Evolutionary conservation across 208 protist genomes (phyloP), one percentile per base, ranked within the genome.

Genomic region (Leishmania gerbilli): DNA sequence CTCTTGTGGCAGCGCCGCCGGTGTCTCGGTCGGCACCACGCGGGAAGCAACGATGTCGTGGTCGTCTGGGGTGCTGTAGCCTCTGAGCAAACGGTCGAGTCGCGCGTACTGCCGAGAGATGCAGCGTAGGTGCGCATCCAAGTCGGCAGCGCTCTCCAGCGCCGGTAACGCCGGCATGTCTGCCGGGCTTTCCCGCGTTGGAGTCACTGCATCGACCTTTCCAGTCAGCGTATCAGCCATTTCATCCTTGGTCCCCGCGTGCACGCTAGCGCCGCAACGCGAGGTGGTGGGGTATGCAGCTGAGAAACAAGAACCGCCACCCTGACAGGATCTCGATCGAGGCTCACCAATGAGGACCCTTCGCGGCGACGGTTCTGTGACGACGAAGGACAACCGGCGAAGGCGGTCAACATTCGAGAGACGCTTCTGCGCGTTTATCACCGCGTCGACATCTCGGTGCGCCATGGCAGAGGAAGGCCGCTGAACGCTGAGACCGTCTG

Each of bases 91-190:
- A n/a, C 56, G 64, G 11, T 56, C 24, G 21, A 79, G 76, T 19
- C 34, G 76, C 2, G 76, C 76, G 42, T 79, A 79, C 2, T 60
- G 76, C 51, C 31, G 60, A 6, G 75, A 37, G 60, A 79, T 79
- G 60, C 6, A 40, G 58, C 7, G 34, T 51, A 15, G 13, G 51
- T 27, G 34, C 8, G 45, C 72, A 42, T 62, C n/a, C 5, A 8
- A 40, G 27, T 17, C 31, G 1, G n/a, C 13, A 11, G 53, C 13
- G 17, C 19, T 11, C 5, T 31, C 27, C 17, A 62, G n/a, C 19
- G 2, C 34, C 31, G 71, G 51, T 27, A 76, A 60, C 17, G 71
- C 27, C 31, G 72, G n/a, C 21, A n/a, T 42, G 51, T 5, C 2
- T 45, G 47, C n/a, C 5, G 19, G 51, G 6, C 51, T 24, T 40